Conservation (phyloP, 2,329 filamentous ascomycete genomes). For the Aaosphaeria arxii region DNA sequence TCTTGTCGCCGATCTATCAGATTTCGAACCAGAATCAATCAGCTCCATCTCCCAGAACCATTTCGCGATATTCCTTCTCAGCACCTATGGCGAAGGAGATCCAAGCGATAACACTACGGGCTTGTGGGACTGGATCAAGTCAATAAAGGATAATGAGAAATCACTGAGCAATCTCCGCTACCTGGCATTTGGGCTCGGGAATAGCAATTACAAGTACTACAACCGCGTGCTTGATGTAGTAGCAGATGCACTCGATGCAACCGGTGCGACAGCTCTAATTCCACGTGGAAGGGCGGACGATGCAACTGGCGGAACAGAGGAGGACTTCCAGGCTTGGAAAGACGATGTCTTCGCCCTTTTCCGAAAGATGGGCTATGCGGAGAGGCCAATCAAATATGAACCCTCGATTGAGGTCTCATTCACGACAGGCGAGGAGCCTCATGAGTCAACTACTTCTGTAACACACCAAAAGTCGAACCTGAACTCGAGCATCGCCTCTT, state of each 20-base stretch:
- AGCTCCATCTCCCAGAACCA: slow-evolving; percentile 20
- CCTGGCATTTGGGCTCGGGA: slow-evolving; percentile 45
- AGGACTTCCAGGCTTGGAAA: slow-evolving; percentile 44
- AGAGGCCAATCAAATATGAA: slow-evolving; percentile 33
- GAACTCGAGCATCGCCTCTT: slow-evolving; percentile 29
- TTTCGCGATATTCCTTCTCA: slow-evolving; percentile 35
- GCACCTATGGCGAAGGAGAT: slow-evolving; percentile 40
- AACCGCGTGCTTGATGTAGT: slow-evolving; percentile 42
- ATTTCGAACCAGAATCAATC: slow-evolving; percentile 46
- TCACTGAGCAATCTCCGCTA: slow-evolving; percentile 34
- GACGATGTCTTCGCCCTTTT: slow-evolving; percentile 33
- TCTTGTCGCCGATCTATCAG: slow-evolving; percentile 45
- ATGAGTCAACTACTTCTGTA: slow-evolving; percentile 18
- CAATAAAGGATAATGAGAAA: slow-evolving; percentile 14
- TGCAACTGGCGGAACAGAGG: slow-evolving; percentile 41
- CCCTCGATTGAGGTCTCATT: slow-evolving; percentile 26
- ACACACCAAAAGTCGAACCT: slow-evolving; percentile 25
- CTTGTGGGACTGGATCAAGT: slow-evolving; percentile 35
- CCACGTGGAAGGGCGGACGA: slow-evolving; percentile 40
- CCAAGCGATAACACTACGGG: slow-evolving; percentile 37
- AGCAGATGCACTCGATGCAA: slow-evolving; percentile 24
- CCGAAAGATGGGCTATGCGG: slow-evolving; percentile 28
- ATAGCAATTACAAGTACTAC: slow-evolving; percentile 49
- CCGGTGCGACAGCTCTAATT: slow-evolving; percentile 32
- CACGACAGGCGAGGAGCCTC: slow-evolving; percentile 5